Conservation (phyloP, 1,139 yeast species). For the Lodderomyces margitis region DNA sequence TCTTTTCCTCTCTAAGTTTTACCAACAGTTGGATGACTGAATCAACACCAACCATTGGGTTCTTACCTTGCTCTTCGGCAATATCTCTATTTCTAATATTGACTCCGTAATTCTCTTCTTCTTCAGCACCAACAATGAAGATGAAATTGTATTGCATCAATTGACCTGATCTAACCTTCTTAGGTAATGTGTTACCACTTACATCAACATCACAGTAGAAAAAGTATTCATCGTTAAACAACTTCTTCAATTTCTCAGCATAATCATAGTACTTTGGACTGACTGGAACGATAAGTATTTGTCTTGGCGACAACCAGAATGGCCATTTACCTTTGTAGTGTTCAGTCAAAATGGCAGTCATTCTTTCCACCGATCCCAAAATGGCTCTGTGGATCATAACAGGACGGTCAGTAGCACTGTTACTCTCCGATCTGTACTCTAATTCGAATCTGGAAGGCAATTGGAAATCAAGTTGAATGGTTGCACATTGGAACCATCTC, state of each 20-base stretch:
- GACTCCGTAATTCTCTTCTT: conserved; percentile 72
- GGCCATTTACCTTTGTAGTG: conserved; percentile 99
- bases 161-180: conserved; percentile 96
- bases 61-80: conserved; percentile 79
- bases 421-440: conserved; percentile 77
- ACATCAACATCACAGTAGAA: conserved; percentile 91
- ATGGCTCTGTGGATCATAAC: conserved; percentile 99
- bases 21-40: conserved; percentile 67
- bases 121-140: conserved; percentile 95
- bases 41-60: conserved; percentile 71
- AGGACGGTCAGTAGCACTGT: conserved; percentile 58
- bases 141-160: conserved; percentile 88
- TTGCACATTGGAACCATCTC: conserved; percentile 98
- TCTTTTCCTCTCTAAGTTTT: conserved; percentile 63
- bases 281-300: conserved; percentile 89
- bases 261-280: conserved; percentile 90
- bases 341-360: conserved; percentile 96
- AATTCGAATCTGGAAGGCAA: conserved; percentile 88
- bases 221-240: conserved; percentile 59
- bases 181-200: conserved; percentile 90
- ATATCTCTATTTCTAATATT: conserved; percentile 94
- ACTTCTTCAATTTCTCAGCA: conserved; percentile 74
- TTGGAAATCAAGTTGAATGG: conserved; percentile 97
- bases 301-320: conserved; percentile 98
- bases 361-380: conserved; percentile 95